Evolutionary conservation across 2,329 filamentous ascomycete species (phyloP).

Genomic region (Fusarium cyanostomum): DNA sequence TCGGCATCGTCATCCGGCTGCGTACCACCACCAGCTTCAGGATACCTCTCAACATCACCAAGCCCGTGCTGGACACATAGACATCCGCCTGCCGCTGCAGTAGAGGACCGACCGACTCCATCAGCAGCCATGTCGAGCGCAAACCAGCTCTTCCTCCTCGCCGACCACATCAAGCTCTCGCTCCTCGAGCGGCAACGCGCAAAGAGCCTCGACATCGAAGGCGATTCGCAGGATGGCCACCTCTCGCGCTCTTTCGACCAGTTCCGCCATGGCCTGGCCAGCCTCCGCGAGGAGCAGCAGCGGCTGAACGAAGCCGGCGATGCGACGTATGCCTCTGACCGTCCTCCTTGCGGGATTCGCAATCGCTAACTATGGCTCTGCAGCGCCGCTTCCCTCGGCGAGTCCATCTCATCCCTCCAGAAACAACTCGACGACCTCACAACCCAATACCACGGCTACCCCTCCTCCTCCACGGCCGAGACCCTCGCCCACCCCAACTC

Average conservation of each 20-base stretch:
- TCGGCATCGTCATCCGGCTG: conserved; percentile 15
- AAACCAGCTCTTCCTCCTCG: conserved; percentile 88
- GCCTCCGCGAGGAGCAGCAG: conserved; percentile 70
- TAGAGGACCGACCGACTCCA: too few relatives aligned
- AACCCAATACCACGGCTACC: conserved; percentile 79
- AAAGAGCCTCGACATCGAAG: conserved; percentile 79
- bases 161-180: conserved; percentile 96
- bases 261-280: conserved; percentile 80
- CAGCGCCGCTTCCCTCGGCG: conserved; percentile 63
- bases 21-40: conserved; percentile 6
- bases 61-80: background rate
- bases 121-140: conserved; percentile 55
- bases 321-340: conserved; percentile 60
- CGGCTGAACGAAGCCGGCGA: conserved; percentile 72
- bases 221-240: conserved; percentile 85
- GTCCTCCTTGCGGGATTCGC: background rate
- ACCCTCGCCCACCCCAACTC: conserved; percentile 72
- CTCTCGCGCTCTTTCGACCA: conserved; percentile 90
- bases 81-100: background rate
- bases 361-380: background rate
- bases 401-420: conserved; percentile 74
- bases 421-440: conserved; percentile 80
- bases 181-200: conserved; percentile 91
- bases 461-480: conserved; percentile 58
- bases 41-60: conserved; percentile 14